phyloP scores from a whole-genome alignment of 768 basidiomycete species.

The Amanita pallidorosea region DNA sequence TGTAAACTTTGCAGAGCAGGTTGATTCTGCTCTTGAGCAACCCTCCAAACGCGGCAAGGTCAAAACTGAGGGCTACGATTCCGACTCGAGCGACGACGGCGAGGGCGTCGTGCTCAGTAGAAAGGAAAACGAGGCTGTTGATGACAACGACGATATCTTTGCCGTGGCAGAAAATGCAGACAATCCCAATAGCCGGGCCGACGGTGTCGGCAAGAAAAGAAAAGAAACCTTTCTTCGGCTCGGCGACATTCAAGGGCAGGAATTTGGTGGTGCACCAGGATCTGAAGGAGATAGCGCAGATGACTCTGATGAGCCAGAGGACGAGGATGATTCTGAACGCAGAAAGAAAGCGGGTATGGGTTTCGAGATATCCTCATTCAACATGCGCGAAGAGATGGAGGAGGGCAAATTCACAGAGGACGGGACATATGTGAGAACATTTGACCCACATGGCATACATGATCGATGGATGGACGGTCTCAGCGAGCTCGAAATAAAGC shows the following conservation, averaged over 20 bases:
- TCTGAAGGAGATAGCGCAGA: constrained; percentile 26
- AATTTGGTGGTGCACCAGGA: constrained; percentile 49
- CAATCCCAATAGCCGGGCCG: constrained; percentile 19
- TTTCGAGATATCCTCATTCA: constrained; percentile 88
- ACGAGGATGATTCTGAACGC: constrained; percentile 74
- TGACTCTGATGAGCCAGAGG: constrained; percentile 40
- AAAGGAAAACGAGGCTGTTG: constrained; percentile 36
- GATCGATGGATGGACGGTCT: constrained; percentile 95
- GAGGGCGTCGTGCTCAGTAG: constrained; percentile 88
- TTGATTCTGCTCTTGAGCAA: constrained; percentile 63
- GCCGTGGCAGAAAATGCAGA: constrained; percentile 52
- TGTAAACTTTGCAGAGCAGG: constrained; percentile 64
- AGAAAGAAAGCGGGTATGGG: constrained; percentile 85
- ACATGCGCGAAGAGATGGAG: constrained; percentile 98
- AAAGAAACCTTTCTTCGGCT: constrained; percentile 71
- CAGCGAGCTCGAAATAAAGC: constrained; percentile 77
- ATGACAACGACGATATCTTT: constrained; percentile 77
- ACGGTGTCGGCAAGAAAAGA: constrained; percentile 26
- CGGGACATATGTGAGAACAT: constrained; percentile 75
- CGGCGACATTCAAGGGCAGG: constrained; percentile 96
- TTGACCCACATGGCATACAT: constrained; percentile 86
- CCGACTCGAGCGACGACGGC: constrained; percentile 89
- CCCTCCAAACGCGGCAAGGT: constrained; percentile 65
- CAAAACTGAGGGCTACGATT: constrained; percentile 82
- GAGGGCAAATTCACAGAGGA: constrained; percentile 96